Conservation (phyloP, 495 filamentous ascomycete genomes). For the Aspergillus sparsus region DNA sequence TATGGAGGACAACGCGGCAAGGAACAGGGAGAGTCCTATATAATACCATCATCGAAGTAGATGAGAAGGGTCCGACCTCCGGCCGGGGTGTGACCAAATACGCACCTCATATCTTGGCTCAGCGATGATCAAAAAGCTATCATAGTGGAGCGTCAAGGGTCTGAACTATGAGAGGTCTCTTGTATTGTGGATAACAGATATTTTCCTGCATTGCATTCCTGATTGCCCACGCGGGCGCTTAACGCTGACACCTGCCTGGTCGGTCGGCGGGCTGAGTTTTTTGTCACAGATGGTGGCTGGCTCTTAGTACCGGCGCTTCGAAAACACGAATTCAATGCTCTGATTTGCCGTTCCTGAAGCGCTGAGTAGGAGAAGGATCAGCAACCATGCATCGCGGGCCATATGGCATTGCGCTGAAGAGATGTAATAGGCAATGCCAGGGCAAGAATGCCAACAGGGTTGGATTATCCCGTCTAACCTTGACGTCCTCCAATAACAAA, state of each 20-base stretch:
- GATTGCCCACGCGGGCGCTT: slow-evolving; percentile 28
- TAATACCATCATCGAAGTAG: slow-evolving; percentile 1
- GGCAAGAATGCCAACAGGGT: neutral
- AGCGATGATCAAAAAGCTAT: slow-evolving; percentile 14
- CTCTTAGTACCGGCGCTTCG: slow-evolving; percentile 17
- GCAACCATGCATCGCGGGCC: slow-evolving; percentile 7
- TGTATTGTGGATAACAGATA: slow-evolving; percentile 25
- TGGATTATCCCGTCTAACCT: neutral
- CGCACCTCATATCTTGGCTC: slow-evolving; percentile 19
- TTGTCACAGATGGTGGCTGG: slow-evolving; percentile 15
- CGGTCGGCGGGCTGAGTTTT: slow-evolving; percentile 17
- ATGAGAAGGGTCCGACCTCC: slow-evolving; percentile 9
- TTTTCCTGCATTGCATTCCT: slow-evolving; percentile 20
- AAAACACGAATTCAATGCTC: neutral
- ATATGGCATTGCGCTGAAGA: neutral
- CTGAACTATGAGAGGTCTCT: slow-evolving; percentile 29
- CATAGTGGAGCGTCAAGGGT: slow-evolving; percentile 27
- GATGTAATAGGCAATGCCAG: neutral
- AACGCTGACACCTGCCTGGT: slow-evolving; percentile 22
- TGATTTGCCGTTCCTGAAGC: slow-evolving; percentile 17
- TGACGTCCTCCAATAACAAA: slow-evolving; percentile 3
- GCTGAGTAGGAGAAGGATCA: slow-evolving; percentile 15
- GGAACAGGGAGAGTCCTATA: slow-evolving; percentile 8
- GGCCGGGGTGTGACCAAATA: slow-evolving; percentile 7
- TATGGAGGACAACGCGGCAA: neutral